These are phyloP conservation scores for Entomortierella lignicola DNA, from an alignment of 192 early-diverging fungal genomes.

Conservation along the genomic window DNA sequence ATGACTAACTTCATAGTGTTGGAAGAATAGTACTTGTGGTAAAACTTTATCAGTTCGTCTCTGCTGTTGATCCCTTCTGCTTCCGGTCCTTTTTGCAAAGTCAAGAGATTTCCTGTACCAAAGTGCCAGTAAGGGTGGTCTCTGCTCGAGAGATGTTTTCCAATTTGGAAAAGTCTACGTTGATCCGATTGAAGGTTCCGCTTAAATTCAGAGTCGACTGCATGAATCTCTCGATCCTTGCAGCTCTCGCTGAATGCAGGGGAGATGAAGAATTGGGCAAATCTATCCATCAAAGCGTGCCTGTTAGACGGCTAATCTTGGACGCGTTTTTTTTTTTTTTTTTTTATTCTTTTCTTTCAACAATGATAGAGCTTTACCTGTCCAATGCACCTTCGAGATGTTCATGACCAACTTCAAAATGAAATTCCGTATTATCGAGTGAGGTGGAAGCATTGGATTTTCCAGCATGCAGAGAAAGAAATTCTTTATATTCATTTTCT, in stretches of 20 bases:
- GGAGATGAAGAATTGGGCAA: slow-evolving; percentile 90
- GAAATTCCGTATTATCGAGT: slow-evolving; percentile 61
- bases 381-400: slow-evolving; percentile 64
- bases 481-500: slow-evolving; percentile 69
- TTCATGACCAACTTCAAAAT: slow-evolving; percentile 65
- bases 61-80: slow-evolving; percentile 80
- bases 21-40: slow-evolving; percentile 87
- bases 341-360: too few relatives aligned
- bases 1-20: slow-evolving; percentile 93
- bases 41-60: slow-evolving; percentile 82
- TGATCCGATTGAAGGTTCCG: slow-evolving; percentile 87
- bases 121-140: slow-evolving; percentile 86
- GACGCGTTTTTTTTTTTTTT: too few relatives aligned
- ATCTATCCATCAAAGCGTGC: slow-evolving; percentile 33
- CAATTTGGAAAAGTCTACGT: slow-evolving; percentile 85
- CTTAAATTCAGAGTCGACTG: slow-evolving; percentile 96
- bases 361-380: too few relatives aligned
- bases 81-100: slow-evolving; percentile 72
- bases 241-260: slow-evolving; percentile 86
- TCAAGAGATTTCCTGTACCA: slow-evolving; percentile 87
- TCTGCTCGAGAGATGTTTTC: slow-evolving; percentile 75
- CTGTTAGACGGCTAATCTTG: too few relatives aligned
- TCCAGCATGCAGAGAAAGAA: slow-evolving; percentile 62
- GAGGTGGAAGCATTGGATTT: slow-evolving; percentile 63
- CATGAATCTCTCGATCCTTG: slow-evolving; percentile 89